Evolutionary conservation across 371 early-diverging fungal genomes (phyloP), one percentile per base, ranked within the genome.

Genomic region (Choanephora cucurbitarum): DNA sequence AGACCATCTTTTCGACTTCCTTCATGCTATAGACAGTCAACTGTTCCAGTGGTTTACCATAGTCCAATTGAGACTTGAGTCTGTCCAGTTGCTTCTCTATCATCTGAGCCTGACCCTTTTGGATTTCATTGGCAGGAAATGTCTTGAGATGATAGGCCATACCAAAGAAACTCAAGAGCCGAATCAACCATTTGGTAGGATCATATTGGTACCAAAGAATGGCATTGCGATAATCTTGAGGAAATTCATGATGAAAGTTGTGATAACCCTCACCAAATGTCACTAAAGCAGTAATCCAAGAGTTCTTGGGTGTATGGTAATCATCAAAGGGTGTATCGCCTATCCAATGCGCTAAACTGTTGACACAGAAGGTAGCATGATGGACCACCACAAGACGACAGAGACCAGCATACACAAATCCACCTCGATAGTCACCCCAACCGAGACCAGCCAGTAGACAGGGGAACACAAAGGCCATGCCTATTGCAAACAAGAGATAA

Each of bases 291-390:
- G 90, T 90, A 28, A 93, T 73, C 72, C 90, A 85, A 49, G 87
- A 85, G 62, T 93, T 90, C 31, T 88, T 81, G 14, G 93, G 91
- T 8, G 92, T 85, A 55, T 84, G 89, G 42, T 82, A 79, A 51
- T 93, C 91, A 71, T 92, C 92, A 62, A 82, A 93, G 18, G 91
- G 79, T 23, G 75, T 77, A 3, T 88, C 86, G 41, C 94, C 94
- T 18, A 93, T 65, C 52, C 75, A 90, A 61, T 92, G 92, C 6
- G 94, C 94, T 55, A 93, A 76, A 47, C 90, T 85, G 78, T 94
- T 96, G 63, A 96, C 90, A 69, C 95, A 95, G 82, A 96, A 96
- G 31, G 97, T 96, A 32, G 94, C 91, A 64, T 96, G 95, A 71
- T 94, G 94, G 28, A 93, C 84, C 55, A 90, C 76, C 17, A 92